Percentiles rank a stretch among this genome's conserved stretches.
Evolutionary conservation across 2,329 filamentous ascomycete species (phyloP).

Genomic region (Cladophialophora chaetospira): DNA sequence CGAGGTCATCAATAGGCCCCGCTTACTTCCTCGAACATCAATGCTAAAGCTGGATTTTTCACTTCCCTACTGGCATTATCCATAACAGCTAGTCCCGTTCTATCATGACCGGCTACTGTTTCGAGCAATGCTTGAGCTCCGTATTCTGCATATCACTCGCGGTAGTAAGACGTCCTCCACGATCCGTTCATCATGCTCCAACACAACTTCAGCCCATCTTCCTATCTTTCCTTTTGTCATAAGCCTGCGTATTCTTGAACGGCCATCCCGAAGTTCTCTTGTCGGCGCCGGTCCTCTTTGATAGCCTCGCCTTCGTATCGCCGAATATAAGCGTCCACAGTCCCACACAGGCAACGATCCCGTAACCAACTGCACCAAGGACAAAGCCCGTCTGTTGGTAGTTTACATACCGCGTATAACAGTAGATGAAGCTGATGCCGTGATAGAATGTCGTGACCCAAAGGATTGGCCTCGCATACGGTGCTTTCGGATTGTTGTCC

Average conservation of each 20-base stretch:
- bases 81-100: neutral
- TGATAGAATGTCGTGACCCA: slow-evolving; percentile 70
- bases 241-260: slow-evolving; percentile 62
- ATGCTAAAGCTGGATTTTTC: neutral
- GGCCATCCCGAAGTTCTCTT: slow-evolving; percentile 68
- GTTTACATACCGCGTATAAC: slow-evolving; percentile 66
- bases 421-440: slow-evolving; percentile 62
- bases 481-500: slow-evolving; percentile 53
- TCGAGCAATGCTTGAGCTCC: neutral
- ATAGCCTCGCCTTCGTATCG: slow-evolving; percentile 58
- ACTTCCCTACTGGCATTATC: neutral
- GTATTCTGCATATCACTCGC: neutral
- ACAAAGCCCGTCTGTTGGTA: slow-evolving; percentile 60
- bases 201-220: slow-evolving; percentile 36
- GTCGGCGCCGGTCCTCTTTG: slow-evolving; percentile 65
- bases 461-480: slow-evolving; percentile 67
- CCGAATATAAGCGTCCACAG: slow-evolving; percentile 66
- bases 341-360: slow-evolving; percentile 61
- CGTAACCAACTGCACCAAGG: slow-evolving; percentile 61
- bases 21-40: neutral
- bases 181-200: neutral
- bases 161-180: neutral
- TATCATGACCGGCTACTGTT: neutral
- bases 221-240: slow-evolving; percentile 51
- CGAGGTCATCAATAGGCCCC: no score